Conservation (phyloP, 2,329 filamentous ascomycete genomes). For the Exophiala alcalophila region DNA sequence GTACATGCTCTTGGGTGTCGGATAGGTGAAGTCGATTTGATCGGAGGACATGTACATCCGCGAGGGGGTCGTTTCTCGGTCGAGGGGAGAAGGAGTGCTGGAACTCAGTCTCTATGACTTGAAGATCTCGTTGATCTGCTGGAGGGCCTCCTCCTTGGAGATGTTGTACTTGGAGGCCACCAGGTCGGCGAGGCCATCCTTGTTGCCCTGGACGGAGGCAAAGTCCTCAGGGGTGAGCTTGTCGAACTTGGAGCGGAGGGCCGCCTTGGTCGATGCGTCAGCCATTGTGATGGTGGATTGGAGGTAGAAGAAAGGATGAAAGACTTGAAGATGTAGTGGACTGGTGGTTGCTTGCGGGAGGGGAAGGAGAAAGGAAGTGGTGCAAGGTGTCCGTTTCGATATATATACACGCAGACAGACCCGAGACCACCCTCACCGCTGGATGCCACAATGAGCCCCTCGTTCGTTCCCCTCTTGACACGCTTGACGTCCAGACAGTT, state of each 20-base stretch:
- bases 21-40: no score
- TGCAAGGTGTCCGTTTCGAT: no score
- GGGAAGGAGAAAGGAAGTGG: conserved; percentile 10
- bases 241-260: conserved; percentile 26
- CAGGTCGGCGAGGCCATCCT: conserved; percentile 23
- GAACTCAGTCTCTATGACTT: no score
- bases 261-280: conserved; percentile 25
- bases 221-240: conserved; percentile 29
- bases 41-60: no score
- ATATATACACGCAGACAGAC: no score
- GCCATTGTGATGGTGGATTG: conserved; percentile 24
- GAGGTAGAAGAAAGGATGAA: not conserved
- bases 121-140: conserved; percentile 25
- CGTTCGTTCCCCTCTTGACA: no score
- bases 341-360: conserved; percentile 6
- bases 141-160: conserved; percentile 27
- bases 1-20: no score
- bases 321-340: conserved; percentile 1
- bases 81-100: no score
- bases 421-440: no score
- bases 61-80: no score
- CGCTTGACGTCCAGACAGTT: no score
- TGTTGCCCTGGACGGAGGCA: conserved; percentile 22
- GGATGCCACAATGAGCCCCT: no score
- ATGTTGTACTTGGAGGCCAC: conserved; percentile 25